Conservation (phyloP, 176 grass and related monocot species). For the Thalia dealbata region DNA sequence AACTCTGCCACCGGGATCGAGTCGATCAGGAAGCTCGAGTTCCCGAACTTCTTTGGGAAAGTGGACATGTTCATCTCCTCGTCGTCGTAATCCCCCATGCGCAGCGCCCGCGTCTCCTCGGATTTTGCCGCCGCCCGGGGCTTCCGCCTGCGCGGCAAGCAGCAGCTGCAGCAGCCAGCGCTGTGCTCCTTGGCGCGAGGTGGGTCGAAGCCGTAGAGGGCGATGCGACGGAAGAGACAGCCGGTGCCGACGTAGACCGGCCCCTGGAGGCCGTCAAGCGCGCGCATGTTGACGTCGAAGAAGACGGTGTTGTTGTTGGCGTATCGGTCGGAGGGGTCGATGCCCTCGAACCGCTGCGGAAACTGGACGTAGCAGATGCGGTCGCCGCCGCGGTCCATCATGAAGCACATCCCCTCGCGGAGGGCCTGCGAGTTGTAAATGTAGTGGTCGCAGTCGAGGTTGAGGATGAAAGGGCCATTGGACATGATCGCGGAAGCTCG, state of each 20-base stretch:
- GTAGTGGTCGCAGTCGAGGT: constrained; percentile 96
- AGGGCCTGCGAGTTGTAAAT: constrained; percentile 84
- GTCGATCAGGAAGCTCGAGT: constrained; percentile 85
- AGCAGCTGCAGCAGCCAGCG: constrained; percentile 50
- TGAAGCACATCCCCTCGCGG: constrained; percentile 93
- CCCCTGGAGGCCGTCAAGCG: constrained; percentile 89
- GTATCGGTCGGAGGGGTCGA: constrained; percentile 92
- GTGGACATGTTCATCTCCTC: constrained; percentile 67
- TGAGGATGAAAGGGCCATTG: constrained; percentile 93
- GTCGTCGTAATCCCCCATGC: constrained; percentile 71
- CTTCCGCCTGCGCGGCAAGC: constrained; percentile 48
- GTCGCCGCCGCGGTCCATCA: constrained; percentile 94
- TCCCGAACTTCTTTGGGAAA: constrained; percentile 90
- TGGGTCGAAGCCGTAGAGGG: constrained; percentile 88
- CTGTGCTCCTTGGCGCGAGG: constrained; percentile 69
- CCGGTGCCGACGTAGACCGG: constrained; percentile 94
- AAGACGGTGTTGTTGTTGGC: constrained; percentile 97
- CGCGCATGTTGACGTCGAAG: constrained; percentile 98
- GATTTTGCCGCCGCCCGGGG: constrained; percentile 19
- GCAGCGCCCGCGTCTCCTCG: constrained; percentile 74
- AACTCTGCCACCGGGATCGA: constrained; percentile 94
- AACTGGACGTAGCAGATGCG: constrained; percentile 90
- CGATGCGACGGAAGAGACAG: constrained; percentile 94
- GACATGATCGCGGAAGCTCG: constrained; percentile 95
- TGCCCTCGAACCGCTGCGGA: constrained; percentile 87